These are phyloP conservation scores for Penicillium tannophilum DNA, from an alignment of 495 filamentous ascomycete genomes.

Conservation along the genomic window DNA sequence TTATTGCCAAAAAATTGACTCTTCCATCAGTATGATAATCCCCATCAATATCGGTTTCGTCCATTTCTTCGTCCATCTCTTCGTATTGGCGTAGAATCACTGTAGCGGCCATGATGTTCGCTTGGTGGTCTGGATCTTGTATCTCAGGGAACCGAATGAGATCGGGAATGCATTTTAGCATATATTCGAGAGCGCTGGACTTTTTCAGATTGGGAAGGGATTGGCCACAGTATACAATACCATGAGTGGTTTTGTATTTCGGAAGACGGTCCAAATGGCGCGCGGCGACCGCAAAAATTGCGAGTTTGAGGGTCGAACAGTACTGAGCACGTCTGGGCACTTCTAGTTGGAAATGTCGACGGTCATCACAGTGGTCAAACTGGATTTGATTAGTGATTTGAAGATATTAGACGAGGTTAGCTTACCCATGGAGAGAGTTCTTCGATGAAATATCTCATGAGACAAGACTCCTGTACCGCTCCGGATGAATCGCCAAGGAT, in stretches of 20 bases:
- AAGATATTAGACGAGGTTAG: neutral
- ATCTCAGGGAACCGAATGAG: constrained; percentile 23
- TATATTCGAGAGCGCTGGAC: constrained; percentile 29
- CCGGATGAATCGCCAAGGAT: neutral
- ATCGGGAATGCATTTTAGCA: constrained; percentile 32
- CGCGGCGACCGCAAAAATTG: constrained; percentile 29
- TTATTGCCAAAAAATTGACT: constrained; percentile 30
- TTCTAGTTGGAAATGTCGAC: constrained; percentile 25
- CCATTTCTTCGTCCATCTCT: constrained; percentile 34
- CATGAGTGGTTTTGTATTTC: constrained; percentile 25
- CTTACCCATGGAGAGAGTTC: constrained; percentile 35
- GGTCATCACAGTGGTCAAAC: constrained; percentile 34
- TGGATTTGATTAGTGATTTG: constrained; percentile 6
- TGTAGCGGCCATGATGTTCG: constrained; percentile 33
- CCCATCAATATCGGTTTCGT: constrained; percentile 12
- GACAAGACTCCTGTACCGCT: constrained; percentile 25
- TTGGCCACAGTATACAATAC: constrained; percentile 24
- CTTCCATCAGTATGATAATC: constrained; percentile 3
- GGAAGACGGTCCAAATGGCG: constrained; percentile 26
- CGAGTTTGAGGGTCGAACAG: constrained; percentile 24
- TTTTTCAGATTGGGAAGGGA: constrained; percentile 19
- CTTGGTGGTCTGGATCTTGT: constrained; percentile 22
- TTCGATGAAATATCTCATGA: constrained; percentile 31
- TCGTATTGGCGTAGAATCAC: constrained; percentile 35
- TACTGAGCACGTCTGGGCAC: constrained; percentile 25